Percentiles rank a stretch among this genome's conserved stretches.
These are phyloP conservation scores for Infundibulicybe gibba DNA, from an alignment of 768 basidiomycete genomes.

Conservation along the genomic window DNA sequence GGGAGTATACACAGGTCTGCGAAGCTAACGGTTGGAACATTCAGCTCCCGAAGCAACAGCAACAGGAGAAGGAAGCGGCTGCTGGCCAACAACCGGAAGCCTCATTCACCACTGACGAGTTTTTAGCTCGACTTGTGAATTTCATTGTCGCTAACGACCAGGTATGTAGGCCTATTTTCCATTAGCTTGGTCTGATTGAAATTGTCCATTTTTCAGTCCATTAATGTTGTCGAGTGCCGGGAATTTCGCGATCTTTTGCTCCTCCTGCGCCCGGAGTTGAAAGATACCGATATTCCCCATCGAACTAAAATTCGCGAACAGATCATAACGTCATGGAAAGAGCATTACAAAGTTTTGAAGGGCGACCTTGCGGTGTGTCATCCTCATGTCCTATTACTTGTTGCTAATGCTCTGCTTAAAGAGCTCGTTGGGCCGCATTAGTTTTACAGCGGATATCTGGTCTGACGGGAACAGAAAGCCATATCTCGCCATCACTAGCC, in stretches of 20 bases:
- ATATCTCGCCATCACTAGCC: conserved; percentile 11
- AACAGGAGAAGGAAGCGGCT: background rate
- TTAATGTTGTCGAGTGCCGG: conserved; percentile 1
- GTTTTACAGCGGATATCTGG: conserved; percentile 16
- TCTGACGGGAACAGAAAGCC: conserved; percentile 5
- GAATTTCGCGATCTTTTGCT: background rate
- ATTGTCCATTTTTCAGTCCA: conserved; percentile 12
- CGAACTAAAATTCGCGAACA: background rate
- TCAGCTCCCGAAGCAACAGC: background rate
- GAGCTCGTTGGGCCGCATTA: conserved; percentile 5
- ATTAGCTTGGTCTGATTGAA: background rate
- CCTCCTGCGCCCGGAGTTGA: background rate
- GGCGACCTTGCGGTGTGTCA: conserved; percentile 16
- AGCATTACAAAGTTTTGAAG: conserved; percentile 17
- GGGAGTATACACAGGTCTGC: background rate
- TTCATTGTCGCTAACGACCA: conserved; percentile 1
- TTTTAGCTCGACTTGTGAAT: background rate
- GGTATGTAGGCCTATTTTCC: background rate
- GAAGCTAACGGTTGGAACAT: background rate
- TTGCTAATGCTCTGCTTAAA: background rate
- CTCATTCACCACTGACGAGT: background rate
- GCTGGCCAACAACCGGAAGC: background rate
- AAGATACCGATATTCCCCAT: background rate
- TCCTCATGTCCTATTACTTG: background rate
- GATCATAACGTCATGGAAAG: conserved; percentile 16